Evolutionary conservation across 2,329 filamentous ascomycete genomes (phyloP).

Genomic region (Fusarium sp.): DNA sequence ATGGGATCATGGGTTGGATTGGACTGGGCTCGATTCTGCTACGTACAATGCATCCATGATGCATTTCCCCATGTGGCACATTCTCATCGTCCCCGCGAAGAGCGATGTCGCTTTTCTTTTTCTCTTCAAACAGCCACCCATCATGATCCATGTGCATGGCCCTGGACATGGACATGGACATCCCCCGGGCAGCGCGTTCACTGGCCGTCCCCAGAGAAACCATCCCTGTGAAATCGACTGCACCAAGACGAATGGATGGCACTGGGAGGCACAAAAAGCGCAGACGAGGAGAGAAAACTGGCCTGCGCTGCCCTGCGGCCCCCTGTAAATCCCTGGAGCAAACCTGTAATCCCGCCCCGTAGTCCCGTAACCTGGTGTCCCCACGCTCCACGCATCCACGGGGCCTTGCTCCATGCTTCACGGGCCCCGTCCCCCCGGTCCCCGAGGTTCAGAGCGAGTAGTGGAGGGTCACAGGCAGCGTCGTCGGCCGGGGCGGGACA

Average conservation of each 20-base stretch:
- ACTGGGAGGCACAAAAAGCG: not conserved
- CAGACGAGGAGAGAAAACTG: conserved; percentile 21
- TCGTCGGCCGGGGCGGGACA: conserved; percentile 16
- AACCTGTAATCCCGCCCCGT: conserved; percentile 38
- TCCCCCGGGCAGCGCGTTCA: not conserved
- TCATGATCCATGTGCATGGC: conserved; percentile 21
- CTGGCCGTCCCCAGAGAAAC: conserved; percentile 36
- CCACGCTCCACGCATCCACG: conserved; percentile 21
- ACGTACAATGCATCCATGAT: conserved; percentile 15
- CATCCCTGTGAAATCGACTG: conserved; percentile 27
- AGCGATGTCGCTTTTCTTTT: conserved; percentile 6
- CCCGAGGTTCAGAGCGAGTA: conserved; percentile 38
- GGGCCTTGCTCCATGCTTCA: conserved; percentile 35
- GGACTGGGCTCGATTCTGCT: conserved; percentile 29
- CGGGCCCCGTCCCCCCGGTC: conserved; percentile 38
- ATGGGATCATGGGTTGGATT: conserved; percentile 11
- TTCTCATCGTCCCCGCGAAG: conserved; percentile 28
- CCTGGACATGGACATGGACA: not conserved
- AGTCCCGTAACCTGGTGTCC: conserved; percentile 23
- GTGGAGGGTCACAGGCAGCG: conserved; percentile 14
- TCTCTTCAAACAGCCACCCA: not conserved
- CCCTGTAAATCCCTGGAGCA: conserved; percentile 35
- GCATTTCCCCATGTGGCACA: conserved; percentile 11
- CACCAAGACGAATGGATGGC: conserved; percentile 1
- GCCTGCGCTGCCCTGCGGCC: conserved; percentile 13